Evolutionary conservation across 345 rosid species (phyloP), one percentile per base, ranked within the genome.

Genomic region (Psidium friedrichsthalianum): DNA sequence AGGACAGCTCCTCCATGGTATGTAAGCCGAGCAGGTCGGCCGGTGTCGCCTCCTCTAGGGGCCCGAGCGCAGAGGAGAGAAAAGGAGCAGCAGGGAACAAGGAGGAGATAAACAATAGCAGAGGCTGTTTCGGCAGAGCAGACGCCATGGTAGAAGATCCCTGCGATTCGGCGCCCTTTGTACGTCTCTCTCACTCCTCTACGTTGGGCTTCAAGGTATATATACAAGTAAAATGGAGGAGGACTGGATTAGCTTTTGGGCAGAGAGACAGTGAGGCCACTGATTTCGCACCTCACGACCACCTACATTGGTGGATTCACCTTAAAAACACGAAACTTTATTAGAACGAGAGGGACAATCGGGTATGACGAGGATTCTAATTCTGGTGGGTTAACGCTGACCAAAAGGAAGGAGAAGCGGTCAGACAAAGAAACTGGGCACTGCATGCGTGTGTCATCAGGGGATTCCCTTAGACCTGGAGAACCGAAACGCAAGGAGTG

Each of bases 1-100:
- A 90, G 87, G 78, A 90, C 29, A 24, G 89, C 83, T 22, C 92
- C 92, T 2, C 89, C 88, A 32, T 91, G 90, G 86, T 84, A 13
- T 25, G 84, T 87, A 36, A 88, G 51, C n/a, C 16, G 16, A 5
- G 74, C 20, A 49, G 55, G 18, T 20, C 25, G 47, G 47, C 47
- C 80, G 1, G 44, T 24, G 44, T 24, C 78, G 12, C 78, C 78
- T 29, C 25, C 25, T 36, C 47, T 69, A 11, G 76, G 16, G 36
- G 80, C 12, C 57, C 84, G n/a, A 24, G 85, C 25, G 59, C 78
- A 54, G 86, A 85, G 54, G 57, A 47, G 84, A 56, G 59, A 87
- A 61, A 42, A 85, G 83, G 58, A 47, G 55, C 10, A 80, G 18
- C 29, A 56, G 47, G 47, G 42, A 44, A 21, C 12, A 56, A 85